phyloP scores from a whole-genome alignment of 176 grass and related monocot genomes.

The Carex kokanica region DNA sequence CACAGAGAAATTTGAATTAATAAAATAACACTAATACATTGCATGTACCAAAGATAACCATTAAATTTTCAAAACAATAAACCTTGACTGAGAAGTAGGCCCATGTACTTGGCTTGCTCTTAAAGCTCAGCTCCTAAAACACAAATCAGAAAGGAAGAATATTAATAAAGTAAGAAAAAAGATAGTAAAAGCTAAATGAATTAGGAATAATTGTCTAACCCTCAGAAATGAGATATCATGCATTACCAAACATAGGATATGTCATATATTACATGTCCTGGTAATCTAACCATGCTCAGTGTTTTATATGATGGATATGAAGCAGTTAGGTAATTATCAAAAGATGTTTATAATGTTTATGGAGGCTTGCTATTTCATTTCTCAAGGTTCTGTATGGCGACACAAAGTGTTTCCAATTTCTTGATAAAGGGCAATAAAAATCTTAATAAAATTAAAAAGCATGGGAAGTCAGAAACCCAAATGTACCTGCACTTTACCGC shows the following conservation, averaged over 20 bases:
- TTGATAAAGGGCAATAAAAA: neutral
- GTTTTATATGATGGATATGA: neutral
- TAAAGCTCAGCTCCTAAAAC: constrained; percentile 92
- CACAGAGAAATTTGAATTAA: constrained; percentile 9
- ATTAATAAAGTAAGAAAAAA: neutral
- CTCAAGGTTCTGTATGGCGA: neutral
- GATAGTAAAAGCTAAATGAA: neutral
- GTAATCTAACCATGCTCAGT: neutral
- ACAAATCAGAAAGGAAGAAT: neutral
- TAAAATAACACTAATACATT: neutral
- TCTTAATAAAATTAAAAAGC: neutral
- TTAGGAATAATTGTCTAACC: neutral
- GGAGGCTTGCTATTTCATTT: neutral
- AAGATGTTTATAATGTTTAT: neutral
- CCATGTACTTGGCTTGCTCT: constrained; percentile 99
- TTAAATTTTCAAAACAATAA: constrained; percentile 38
- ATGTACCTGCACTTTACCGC: constrained; percentile 88
- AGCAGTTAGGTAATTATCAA: neutral
- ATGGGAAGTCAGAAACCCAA: constrained; percentile 7
- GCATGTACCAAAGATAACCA: neutral
- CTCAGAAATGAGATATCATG: constrained; percentile 4
- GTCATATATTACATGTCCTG: neutral
- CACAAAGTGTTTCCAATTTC: neutral
- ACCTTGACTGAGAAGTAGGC: constrained; percentile 99
- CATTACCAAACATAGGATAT: neutral